Base-by-base conservation (phyloP, 2,329 filamentous ascomycete genomes). In the Aspergillus jensenii region DNA sequence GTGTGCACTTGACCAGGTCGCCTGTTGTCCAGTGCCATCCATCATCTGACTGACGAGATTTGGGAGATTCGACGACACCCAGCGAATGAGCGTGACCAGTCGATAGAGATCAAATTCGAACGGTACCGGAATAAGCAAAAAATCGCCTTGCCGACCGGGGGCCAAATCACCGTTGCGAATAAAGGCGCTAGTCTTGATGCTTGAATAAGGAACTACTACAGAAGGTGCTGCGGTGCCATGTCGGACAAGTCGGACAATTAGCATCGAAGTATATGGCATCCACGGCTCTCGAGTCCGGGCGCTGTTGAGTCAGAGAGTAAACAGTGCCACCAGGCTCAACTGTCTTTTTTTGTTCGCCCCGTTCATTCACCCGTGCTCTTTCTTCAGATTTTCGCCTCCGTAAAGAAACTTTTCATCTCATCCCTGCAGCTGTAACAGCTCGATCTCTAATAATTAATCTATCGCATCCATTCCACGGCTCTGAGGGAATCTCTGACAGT, bases 301-400 rank as follows among this genome's bases (percentile, higher is more conserved):
- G 27, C 35, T 55, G 31, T 58, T 58, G 55, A 58, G 47, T 58
- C 49, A 58, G 46, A 58, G 46, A 52, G 43, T 56, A 59, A 59
- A 47, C 49, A 55, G 52, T 56, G 58, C 48, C 53, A 56, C 58
- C 44, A 19, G 43, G 25, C 50, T 33, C 8, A 12, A 58, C 27
- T 27, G 27, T 37, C 45, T 33, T 44, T 44, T 19, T 44, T 19
- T 21, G 27, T 56, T 55, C 48, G 58, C 58, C 58, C 54, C 53
- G 51, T 59, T 51, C 54, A 54, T 59, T 48, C 52, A 44, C 50
- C 27, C 17, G 15, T 12, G 31, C 25, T 21, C 21, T 21, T 27
- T 25, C 21, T 15, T 9, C 14, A 41, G 31, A 41, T 39, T 47
- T 54, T 58, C 49, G 56, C 50, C 56, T 58, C 50, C 37, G n/a